Evolutionary conservation across 2,329 filamentous ascomycete genomes (phyloP), one percentile per base, ranked within the genome.

Genomic region (Aspergillus sp.): DNA sequence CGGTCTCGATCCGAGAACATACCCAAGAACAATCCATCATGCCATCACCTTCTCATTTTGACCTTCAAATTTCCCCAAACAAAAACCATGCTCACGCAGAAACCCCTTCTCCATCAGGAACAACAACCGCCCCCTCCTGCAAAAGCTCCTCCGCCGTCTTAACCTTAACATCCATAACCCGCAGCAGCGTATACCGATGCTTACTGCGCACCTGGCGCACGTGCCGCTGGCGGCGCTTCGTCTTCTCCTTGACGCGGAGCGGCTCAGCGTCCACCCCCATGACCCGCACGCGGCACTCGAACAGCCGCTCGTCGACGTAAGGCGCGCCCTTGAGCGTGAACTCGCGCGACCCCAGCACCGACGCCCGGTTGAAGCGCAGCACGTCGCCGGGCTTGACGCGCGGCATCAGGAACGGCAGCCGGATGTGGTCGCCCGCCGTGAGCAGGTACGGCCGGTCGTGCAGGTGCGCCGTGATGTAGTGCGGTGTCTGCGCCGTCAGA

Each of bases 361-460:
- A 87, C 20, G 91, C 94, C 51, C 91, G 87, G 76, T 96, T 93
- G 53, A 99, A 81, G 5, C 92, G 88, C 55, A 99, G 80, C 34
- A 95, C 78, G 69, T 97, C 93, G 25, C 94, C 94, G 1, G 91
- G 87, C 6, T 81, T 75, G 4, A 91, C 88, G 21, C 82, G 85
- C 2, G 86, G 84, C 85, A 94, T 90, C 64, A 82, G 82, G 77
- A 92, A 92, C 5, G 89, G 89, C 48, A 94, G 83, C 32, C 88
- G 88, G 47, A 94, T 73, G 54, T 81, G 78, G 75, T 94, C 89
- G 60, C 89, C 89, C 42, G 80, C 77, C 0, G 76, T 79, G 47
- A 79, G 64, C 20, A 79, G 72, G 64, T 77, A 79, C n/a, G 77
- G 76, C n/a, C 72, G 70, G 3, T 73, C 71, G 59, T 79, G 77